Conservation (phyloP, 768 basidiomycete genomes). For the Rhodotorula paludigena region DNA sequence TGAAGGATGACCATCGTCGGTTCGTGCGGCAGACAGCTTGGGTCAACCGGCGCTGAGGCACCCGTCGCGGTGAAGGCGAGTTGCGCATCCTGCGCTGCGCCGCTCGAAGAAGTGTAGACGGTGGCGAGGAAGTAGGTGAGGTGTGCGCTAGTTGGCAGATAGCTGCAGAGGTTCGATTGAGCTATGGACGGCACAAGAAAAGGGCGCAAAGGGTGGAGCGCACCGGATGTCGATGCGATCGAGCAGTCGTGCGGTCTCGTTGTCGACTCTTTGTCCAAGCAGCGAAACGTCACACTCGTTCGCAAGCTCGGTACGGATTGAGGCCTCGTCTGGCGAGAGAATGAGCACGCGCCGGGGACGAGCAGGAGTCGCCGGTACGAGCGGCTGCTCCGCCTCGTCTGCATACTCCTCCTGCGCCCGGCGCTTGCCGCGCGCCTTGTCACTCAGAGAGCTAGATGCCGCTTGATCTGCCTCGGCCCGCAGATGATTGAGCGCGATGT, state of each 20-base stretch:
- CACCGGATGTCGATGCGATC: conserved; percentile 26
- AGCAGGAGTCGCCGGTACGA: neutral
- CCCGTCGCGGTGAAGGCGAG: neutral
- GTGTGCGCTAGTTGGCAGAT: conserved; percentile 23
- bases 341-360: conserved; percentile 4
- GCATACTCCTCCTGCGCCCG: neutral
- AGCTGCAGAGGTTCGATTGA: conserved; percentile 4
- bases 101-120: conserved; percentile 2
- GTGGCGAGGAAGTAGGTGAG: conserved; percentile 29
- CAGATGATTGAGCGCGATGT: conserved; percentile 27
- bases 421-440: conserved; percentile 14
- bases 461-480: neutral
- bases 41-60: neutral
- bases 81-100: neutral
- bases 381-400: neutral
- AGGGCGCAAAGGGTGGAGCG: neutral
- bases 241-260: neutral
- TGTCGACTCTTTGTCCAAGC: neutral
- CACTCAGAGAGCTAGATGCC: neutral
- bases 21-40: conserved; percentile 24
- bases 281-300: conserved; percentile 22
- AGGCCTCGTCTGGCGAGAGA: conserved; percentile 8
- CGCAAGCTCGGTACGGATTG: neutral
- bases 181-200: no score
- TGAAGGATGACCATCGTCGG: conserved; percentile 32